Base-by-base conservation (phyloP, 306 rosid species). In the Lathyrus oleraceus region DNA sequence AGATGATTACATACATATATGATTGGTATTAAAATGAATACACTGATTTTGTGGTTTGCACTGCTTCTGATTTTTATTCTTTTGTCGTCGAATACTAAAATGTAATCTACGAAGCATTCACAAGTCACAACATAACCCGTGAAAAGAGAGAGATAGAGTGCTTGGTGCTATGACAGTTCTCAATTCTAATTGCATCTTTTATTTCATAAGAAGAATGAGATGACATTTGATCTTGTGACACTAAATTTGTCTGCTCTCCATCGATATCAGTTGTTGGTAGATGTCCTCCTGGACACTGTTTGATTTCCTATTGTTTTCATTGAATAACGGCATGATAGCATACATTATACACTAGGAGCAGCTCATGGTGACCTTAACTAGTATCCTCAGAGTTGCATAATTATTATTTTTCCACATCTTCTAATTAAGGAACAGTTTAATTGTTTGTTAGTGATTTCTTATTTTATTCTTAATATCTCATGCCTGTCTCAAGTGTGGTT, bases 371-470 rank as follows among this genome's bases (percentile, higher is more conserved):
- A 67, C 56, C 74, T 47, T 59, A 48, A 2, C 69, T 39, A 36
- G 61, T 32, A 61, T 61, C 28, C 47, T 17, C 5, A 36, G 40
- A 61, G 63, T 58, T 28, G 30, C 67, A 23, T 44, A 19, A 7
- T 67, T 17, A 13, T 20, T 16, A 27, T 36, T 17, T 39, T 27
- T 19, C 19, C 8, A 16, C 5, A 12, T 38, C 23, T 42, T 53
- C 56, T 64, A 43, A 27, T 43, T 23, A 38, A 23, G 54, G 19
- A 65, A 65, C 56, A 65, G 70, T 25, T 42, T 27, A 44, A 23
- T 56, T 19, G 1, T 14, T 21, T 63, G 69, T 42, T 63, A 12
- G 23, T 23, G 39, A 6, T 20, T 58, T 58, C 40, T 27, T 27
- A 20, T 16, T 52, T 52, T 58, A 0, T 32, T 15, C 25, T 20